Evolutionary conservation across 345 rosid species (phyloP), one percentile per base, ranked within the genome.

Genomic region (Laguncularia racemosa): DNA sequence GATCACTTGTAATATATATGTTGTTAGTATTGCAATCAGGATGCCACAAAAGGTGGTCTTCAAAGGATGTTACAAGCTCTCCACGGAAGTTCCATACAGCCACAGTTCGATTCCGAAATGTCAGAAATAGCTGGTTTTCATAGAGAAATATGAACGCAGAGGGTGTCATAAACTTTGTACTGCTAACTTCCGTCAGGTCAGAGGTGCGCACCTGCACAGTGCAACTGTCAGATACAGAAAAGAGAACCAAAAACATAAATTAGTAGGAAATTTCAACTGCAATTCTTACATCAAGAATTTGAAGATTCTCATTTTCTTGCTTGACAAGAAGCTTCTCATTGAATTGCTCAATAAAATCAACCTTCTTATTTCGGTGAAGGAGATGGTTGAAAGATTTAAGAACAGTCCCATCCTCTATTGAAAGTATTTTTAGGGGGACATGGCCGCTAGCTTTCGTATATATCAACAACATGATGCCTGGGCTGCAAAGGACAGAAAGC

Each of bases 21-120:
- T 83, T 83, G 61, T 76, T 85, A 14, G 93, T 85, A 73, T 83
- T 85, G 69, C 93, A 83, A 55, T 83, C 89, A 43, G 89, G 85
- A 70, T 85, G 85, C 90, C 90, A 83, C 58, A 79, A 66, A 43
- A 79, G 81, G 66, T 81, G 95, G 69, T 80, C 85, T 68, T 81
- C 85, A 55, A 81, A 81, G 1, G 78, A 77, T 15, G 85, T 81
- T 44, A 81, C 85, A 57, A 77, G 82, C 75, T 81, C 82, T 61
- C 82, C 82, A 12, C 78, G 80, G 59, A 83, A 86, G 55, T 86
- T 83, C 95, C 95, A 86, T 40, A 83, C 95, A 54, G 90, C 85
- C 60, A 83, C 89, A 48, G 78, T 81, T 56, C 80, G 77, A 62
- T 70, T 74, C 61, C 80, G 70, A 60, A 81, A 81, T 21, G 85